Percentiles rank a stretch among this genome's conserved stretches.
These are phyloP conservation scores for Euptelea pleiosperma DNA, from an alignment of 164 flowering plant species.

Conservation along the genomic window DNA sequence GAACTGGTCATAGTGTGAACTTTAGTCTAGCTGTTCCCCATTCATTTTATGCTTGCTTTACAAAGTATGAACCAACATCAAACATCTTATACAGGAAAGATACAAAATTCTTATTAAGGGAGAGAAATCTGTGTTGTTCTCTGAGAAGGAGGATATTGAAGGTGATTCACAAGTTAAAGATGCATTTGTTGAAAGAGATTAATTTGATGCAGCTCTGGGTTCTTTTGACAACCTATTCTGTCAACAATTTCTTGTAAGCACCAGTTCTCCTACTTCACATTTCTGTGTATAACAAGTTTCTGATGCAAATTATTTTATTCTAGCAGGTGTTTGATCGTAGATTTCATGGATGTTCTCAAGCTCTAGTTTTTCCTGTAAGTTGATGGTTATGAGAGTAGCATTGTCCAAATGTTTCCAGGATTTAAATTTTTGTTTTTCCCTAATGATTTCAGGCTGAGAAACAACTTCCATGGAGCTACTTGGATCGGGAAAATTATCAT, in stretches of 20 bases:
- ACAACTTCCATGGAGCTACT: too few relatives aligned
- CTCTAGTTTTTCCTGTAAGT: conserved; percentile 82
- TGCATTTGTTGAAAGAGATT: conserved; percentile 65
- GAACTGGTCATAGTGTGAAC: too few relatives aligned
- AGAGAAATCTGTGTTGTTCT: conserved; percentile 26
- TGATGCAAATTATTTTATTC: not conserved
- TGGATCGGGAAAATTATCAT: conserved; percentile 54
- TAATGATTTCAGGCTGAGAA: conserved; percentile 41
- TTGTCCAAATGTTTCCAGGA: not conserved
- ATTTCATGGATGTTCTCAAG: conserved; percentile 94
- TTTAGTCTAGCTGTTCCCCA: too few relatives aligned
- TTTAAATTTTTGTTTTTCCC: not conserved
- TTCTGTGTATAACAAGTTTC: too few relatives aligned
- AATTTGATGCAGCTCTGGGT: conserved; percentile 78
- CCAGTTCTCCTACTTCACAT: too few relatives aligned
- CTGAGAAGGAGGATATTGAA: conserved; percentile 29
- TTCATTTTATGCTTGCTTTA: conserved; percentile 65
- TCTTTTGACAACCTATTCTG: conserved; percentile 78
- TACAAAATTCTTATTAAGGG: conserved; percentile 51
- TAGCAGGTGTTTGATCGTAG: conserved; percentile 87
- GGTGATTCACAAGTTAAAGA: too few relatives aligned
- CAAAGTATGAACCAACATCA: too few relatives aligned
- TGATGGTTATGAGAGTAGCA: not conserved
- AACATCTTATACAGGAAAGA: conserved; percentile 98
- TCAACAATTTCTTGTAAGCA: conserved; percentile 66